Evolutionary conservation across 23 red algal genomes (phyloP), one percentile per base, ranked within the genome.

Genomic region (Gracilariopsis chorda): DNA sequence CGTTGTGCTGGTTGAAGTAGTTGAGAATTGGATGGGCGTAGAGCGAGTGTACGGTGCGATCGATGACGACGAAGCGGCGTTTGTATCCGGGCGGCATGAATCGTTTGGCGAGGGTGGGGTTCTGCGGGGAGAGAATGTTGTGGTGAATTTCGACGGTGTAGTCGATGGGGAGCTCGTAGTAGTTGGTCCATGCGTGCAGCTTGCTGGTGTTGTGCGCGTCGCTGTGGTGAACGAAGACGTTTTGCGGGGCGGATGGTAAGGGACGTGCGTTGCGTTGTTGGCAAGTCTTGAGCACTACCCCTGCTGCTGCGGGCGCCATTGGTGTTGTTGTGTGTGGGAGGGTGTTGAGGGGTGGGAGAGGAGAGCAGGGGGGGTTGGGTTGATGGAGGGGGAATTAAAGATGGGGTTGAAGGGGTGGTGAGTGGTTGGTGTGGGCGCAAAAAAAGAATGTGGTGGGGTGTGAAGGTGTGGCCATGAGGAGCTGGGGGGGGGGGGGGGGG

Each of bases 61-160:
- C 96, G 76, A 98, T 80, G 35, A 98, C 93, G 25, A 80, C 82
- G 51, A 98, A 98, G 48, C 96, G 86, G n/a, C 96, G 86, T 40
- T 86, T 81, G 29, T 58, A 53, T 27, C 84, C 88, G 24, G 61
- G 41, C 37, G 95, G 95, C 77, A 93, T 89, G 77, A 78, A 93
- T 20, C 95, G 90, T 33, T 82, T 93, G 60, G 95, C 95, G 34
- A 97, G 76, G 47, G 83, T 60, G 57, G 58, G 32, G 78, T 93
- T 93, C 48, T 67, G 36, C 30, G 62, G 69, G 47, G 77, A 55
- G 41, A 97, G 48, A 48, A 97, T 80, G 40, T 84, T 32, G 35
- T 81, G 1, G 24, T 97, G 85, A 24, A 93, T 97, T 83, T 97
- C 95, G 32, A 97, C 95, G 12, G 90, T 94, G 71, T 97, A 97